Evolutionary conservation across 345 rosid genomes (phyloP).

Genomic region (Arabidopsis suecica): DNA sequence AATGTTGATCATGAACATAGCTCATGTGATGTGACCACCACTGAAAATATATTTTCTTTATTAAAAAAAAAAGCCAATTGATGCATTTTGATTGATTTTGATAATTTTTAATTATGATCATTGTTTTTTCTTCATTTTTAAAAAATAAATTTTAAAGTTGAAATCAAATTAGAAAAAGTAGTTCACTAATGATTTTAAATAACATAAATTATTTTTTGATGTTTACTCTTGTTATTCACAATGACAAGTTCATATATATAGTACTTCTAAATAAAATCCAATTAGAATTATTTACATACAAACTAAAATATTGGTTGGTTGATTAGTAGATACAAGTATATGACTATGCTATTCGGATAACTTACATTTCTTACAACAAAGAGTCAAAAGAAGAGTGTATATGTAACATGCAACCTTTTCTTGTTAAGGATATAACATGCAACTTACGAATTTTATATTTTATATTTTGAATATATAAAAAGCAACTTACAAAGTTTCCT

Average conservation of each 20-base stretch:
- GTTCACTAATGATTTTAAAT: not conserved
- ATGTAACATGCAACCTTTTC: constrained; percentile 23
- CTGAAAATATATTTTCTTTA: not conserved
- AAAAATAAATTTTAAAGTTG: not conserved
- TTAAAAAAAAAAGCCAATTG: not conserved
- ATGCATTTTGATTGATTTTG: not conserved
- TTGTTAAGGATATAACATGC: constrained; percentile 7
- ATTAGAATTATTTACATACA: no score
- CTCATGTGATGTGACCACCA: constrained; percentile 8
- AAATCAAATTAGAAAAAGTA: not conserved
- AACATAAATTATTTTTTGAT: not conserved
- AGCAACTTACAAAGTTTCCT: constrained; percentile 75
- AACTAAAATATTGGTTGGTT: not conserved
- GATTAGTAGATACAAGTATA: not conserved
- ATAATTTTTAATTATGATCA: not conserved
- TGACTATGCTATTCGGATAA: not conserved
- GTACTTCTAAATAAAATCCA: no score
- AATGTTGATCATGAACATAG: not conserved
- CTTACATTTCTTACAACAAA: not conserved
- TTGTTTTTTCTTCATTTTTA: not conserved
- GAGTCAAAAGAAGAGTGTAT: not conserved
- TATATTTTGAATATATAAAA: not conserved
- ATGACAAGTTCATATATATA: no score
- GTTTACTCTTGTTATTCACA: no score
- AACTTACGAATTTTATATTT: not conserved